A percentile compares a stretch with the other conserved stretches of the same genome.
Evolutionary conservation across 75 land plant genomes (phyloP).

Genomic region (Larix kaempferi): DNA sequence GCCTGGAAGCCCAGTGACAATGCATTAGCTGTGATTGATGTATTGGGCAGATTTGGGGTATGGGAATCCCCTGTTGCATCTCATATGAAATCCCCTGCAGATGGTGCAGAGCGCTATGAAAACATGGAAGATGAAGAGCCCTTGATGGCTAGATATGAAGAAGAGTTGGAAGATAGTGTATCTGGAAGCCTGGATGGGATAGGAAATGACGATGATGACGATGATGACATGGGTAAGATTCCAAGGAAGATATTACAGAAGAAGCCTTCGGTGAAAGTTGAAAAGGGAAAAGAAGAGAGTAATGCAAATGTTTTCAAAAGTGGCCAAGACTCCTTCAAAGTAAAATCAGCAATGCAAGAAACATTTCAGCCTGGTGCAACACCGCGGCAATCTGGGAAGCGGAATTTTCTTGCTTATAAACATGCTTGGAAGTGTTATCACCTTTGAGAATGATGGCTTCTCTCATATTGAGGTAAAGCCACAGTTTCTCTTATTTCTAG

Average conservation of each 20-base stretch:
- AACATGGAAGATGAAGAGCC: slow-evolving; percentile 31
- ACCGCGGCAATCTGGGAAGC: slow-evolving; percentile 56
- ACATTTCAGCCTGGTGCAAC: slow-evolving; percentile 93
- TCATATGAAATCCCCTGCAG: slow-evolving; percentile 73
- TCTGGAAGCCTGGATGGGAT: slow-evolving; percentile 54
- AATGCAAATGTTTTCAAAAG: not conserved
- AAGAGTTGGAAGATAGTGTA: slow-evolving; percentile 22
- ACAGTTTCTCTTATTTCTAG: not conserved
- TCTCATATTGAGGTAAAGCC: slow-evolving; percentile 84
- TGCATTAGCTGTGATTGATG: slow-evolving; percentile 78
- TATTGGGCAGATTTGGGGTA: slow-evolving; percentile 72
- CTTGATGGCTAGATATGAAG: slow-evolving; percentile 44
- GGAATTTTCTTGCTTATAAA: slow-evolving; percentile 85
- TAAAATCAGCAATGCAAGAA: slow-evolving; percentile 50
- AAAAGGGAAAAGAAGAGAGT: slow-evolving; percentile 12
- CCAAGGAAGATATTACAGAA: slow-evolving; percentile 32
- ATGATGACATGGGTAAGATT: slow-evolving; percentile 26
- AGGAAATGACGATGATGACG: slow-evolving; percentile 35
- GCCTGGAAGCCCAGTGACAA: slow-evolving; percentile 85
- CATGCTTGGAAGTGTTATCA: slow-evolving; percentile 83
- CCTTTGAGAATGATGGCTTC: slow-evolving; percentile 68
- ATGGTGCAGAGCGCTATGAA: slow-evolving; percentile 22
- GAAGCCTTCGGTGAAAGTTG: slow-evolving; percentile 4
- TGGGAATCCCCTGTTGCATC: slow-evolving; percentile 82
- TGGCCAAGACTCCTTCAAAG: slow-evolving; percentile 11